Evolutionary conservation across 441 rosid species (phyloP).

Genomic region (Erodium chrysanthum): DNA sequence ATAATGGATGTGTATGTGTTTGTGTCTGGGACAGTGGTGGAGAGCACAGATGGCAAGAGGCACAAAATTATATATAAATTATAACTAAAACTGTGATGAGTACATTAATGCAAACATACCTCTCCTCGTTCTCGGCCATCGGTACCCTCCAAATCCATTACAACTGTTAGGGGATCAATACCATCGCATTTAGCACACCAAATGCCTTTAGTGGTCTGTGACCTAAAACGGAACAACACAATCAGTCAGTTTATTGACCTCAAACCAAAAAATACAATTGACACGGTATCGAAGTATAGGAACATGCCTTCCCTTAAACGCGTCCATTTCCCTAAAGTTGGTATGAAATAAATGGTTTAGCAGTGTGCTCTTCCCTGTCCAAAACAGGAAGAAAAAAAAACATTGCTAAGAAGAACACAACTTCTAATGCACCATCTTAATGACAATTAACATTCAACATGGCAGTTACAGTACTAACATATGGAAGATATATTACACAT

Average conservation of each 20-base stretch:
- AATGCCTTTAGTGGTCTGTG: slow-evolving; percentile 94
- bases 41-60: background rate
- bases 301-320: slow-evolving; percentile 84
- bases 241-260: background rate
- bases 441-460: background rate
- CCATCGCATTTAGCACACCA: slow-evolving; percentile 90
- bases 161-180: slow-evolving; percentile 89
- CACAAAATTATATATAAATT: background rate
- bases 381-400: slow-evolving; percentile 9
- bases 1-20: background rate
- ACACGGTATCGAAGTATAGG: background rate
- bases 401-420: background rate
- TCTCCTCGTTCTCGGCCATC: slow-evolving; percentile 99
- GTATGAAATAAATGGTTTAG: slow-evolving; percentile 80
- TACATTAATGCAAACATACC: slow-evolving; percentile 30
- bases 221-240: slow-evolving; percentile 9
- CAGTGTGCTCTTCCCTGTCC: slow-evolving; percentile 91
- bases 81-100: too few relatives aligned
- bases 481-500: background rate
- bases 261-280: background rate
- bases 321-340: slow-evolving; percentile 98
- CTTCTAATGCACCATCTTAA: slow-evolving; percentile 1
- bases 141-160: slow-evolving; percentile 99
- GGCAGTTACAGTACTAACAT: background rate
- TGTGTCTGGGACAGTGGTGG: background rate